Percentiles rank a stretch among this genome's conserved stretches.
Conservation (phyloP, 495 filamentous ascomycete genomes). For the Aspergillus affinis region DNA sequence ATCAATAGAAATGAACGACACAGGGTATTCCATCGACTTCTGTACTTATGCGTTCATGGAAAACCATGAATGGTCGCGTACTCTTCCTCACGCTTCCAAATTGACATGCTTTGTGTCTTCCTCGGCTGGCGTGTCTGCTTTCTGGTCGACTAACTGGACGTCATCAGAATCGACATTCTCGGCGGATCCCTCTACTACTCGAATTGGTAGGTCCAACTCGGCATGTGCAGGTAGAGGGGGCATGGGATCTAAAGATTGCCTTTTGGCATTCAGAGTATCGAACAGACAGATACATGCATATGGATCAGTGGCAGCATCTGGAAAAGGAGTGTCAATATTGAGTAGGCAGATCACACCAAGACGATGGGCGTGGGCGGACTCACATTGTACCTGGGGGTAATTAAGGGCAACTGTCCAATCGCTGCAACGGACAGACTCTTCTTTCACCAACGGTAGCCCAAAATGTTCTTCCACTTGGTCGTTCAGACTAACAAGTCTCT, state of each 20-base stretch:
- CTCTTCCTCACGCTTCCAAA: no score
- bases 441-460: conserved; percentile 75
- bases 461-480: conserved; percentile 69
- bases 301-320: conserved; percentile 80
- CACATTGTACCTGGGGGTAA: conserved; percentile 71
- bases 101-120: neutral
- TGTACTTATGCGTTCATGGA: no score
- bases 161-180: conserved; percentile 24
- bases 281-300: conserved; percentile 78
- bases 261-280: conserved; percentile 64
- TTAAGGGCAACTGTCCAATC: conserved; percentile 67
- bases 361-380: conserved; percentile 24
- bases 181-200: conserved; percentile 38
- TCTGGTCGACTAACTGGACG: conserved; percentile 10
- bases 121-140: neutral
- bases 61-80: neutral
- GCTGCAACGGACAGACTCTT: conserved; percentile 60
- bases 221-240: conserved; percentile 69
- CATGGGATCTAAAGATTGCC: conserved; percentile 60
- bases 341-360: neutral
- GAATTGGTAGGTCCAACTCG: conserved; percentile 63
- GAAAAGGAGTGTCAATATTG: conserved; percentile 4
- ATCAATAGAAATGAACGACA: no score
- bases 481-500: conserved; percentile 61
- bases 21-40: no score